These are phyloP conservation scores for Lanmaoa rubissima DNA, from an alignment of 768 basidiomycete genomes.

Conservation along the genomic window DNA sequence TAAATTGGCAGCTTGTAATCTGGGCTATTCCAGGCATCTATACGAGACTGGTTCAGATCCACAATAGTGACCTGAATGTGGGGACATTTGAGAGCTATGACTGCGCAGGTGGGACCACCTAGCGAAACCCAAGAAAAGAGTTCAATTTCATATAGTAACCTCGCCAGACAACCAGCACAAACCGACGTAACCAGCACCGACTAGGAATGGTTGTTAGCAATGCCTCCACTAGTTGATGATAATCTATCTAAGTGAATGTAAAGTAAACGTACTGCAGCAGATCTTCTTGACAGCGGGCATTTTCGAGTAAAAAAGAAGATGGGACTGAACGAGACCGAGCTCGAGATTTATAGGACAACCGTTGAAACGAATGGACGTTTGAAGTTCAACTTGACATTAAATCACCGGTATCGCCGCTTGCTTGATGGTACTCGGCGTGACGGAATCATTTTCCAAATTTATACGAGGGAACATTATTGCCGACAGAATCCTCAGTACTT, in stretches of 20 bases:
- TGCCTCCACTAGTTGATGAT: not conserved
- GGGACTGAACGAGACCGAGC: too few species aligned
- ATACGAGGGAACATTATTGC: not conserved
- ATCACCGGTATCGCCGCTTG: not conserved
- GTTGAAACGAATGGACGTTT: not conserved
- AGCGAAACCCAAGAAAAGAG: conserved; percentile 13
- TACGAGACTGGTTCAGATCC: conserved; percentile 90
- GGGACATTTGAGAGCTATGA: conserved; percentile 91
- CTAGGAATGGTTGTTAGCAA: conserved; percentile 36
- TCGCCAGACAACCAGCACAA: conserved; percentile 26
- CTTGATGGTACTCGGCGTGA: not conserved
- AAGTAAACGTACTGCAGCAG: conserved; percentile 74
- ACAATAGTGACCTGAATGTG: conserved; percentile 96
- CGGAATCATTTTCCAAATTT: not conserved
- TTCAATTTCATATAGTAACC: conserved; percentile 6
- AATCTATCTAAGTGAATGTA: not conserved
- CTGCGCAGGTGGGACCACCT: conserved; percentile 96
- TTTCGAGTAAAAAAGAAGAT: not conserved
- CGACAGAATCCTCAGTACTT: not conserved
- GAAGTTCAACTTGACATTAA: not conserved
- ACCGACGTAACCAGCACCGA: conserved; percentile 95
- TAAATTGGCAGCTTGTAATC: conserved; percentile 91
- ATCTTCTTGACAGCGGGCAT: conserved; percentile 69
- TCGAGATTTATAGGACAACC: not conserved
- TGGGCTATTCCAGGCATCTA: conserved; percentile 95